Evolutionary conservation across 257 asterid genomes (phyloP), one percentile per base, ranked within the genome.

Genomic region (Salvia rosmarinus): DNA sequence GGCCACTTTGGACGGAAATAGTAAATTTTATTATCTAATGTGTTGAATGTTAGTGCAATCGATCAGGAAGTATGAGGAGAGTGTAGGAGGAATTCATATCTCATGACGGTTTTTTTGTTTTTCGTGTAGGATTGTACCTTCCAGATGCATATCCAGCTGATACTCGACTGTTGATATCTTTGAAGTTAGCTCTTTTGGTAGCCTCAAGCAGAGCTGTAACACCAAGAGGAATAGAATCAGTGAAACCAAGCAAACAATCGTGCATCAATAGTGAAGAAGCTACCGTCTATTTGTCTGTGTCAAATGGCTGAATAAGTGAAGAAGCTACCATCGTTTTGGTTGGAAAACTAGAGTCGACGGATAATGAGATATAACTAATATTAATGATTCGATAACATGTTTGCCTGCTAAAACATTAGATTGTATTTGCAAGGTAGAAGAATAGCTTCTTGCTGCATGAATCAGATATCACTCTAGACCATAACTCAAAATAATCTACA

Each of bases 191-290:
- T 76, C 61, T 88, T 79, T 84, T 91, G 56, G 96, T 80, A 70
- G 91, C 81, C 84, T 91, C 99, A 73, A 94, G 95, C 80, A 94
- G 78, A 74, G 99, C 97, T 94, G 91, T 40, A 82, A 59, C 58
- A 77, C 30, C 68, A 75, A 68, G 43, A 64, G 8, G 16, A 69
- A 57, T 23, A 46, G 10, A 16, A 35, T 72, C 37, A 59, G 40
- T 58, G 34, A 72, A 72, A 42, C 32, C 79, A 52, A 54, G 51
- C 51, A 51, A 58, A 56, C 20, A 40, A 17, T 69, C 35, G 58
- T 40, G 9, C 30, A 5, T 25, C 2, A 25, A 39, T 39, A 2
- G 8, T 39, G 8, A 39, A 2, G 8, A 39, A 2, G 12, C 44
- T 39, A 39, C 9, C 8, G 9, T 39, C 12, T 8, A 7, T 39